Conservation (phyloP, 2,329 filamentous ascomycete genomes). For the Phaeomoniella chlamydospora region DNA sequence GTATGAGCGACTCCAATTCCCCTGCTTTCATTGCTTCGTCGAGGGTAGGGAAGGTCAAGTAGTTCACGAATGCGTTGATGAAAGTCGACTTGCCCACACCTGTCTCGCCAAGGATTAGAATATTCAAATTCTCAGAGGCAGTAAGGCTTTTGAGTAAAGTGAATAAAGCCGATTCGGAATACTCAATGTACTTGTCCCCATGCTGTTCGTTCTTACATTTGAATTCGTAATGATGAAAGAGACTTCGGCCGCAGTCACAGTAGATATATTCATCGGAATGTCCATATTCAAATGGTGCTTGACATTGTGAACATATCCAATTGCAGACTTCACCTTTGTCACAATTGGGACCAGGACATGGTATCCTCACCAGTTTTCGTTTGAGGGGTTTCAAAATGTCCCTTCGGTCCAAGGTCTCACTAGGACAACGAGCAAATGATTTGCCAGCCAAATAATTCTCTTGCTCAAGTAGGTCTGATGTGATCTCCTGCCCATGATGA, state of each 20-base stretch:
- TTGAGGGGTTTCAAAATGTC: conserved; percentile 13
- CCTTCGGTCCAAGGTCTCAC: conserved; percentile 6
- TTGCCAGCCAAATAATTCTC: conserved; percentile 10
- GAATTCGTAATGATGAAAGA: conserved; percentile 15
- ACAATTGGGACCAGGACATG: conserved; percentile 17
- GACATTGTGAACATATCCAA: conserved; percentile 14
- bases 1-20: conserved; percentile 21
- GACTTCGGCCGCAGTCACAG: conserved; percentile 21
- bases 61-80: conserved; percentile 35
- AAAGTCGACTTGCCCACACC: conserved; percentile 35
- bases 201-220: conserved; percentile 16
- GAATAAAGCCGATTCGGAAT: conserved; percentile 8
- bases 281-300: conserved; percentile 14
- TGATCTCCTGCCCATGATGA: conserved; percentile 6
- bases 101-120: conserved; percentile 32
- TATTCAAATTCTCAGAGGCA: conserved; percentile 20
- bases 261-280: conserved; percentile 18
- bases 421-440: conserved; percentile 9
- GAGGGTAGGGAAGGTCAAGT: conserved; percentile 22
- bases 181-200: conserved; percentile 9
- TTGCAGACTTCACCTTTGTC: conserved; percentile 4
- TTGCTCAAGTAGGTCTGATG: conserved; percentile 9
- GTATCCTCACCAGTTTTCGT: conserved; percentile 15
- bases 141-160: conserved; percentile 11
- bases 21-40: conserved; percentile 21